These are phyloP conservation scores for Dioscorea zingiberensis DNA, from an alignment of 106 monocot species.

Conservation along the genomic window DNA sequence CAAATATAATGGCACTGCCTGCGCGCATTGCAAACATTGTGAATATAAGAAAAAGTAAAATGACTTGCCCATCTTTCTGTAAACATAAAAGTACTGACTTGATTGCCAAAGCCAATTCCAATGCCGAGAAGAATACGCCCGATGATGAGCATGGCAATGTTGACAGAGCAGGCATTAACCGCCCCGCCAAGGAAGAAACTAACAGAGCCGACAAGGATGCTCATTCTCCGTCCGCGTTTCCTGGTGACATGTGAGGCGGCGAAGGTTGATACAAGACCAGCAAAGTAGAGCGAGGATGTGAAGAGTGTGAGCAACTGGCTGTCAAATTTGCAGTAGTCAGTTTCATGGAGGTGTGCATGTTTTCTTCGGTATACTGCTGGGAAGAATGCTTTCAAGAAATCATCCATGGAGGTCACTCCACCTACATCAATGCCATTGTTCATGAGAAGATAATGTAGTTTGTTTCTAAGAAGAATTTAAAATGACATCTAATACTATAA, in stretches of 20 bases:
- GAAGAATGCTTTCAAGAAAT: constrained; percentile 57
- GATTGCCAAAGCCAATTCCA: constrained; percentile 56
- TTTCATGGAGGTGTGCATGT: constrained; percentile 41
- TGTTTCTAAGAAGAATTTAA: too few species aligned
- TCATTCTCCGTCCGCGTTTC: constrained; percentile 34
- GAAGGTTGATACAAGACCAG: constrained; percentile 55
- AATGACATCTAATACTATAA: too few species aligned
- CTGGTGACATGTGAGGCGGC: constrained; percentile 44
- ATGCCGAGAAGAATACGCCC: constrained; percentile 55
- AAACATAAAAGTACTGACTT: constrained; percentile 6
- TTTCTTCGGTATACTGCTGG: constrained; percentile 36
- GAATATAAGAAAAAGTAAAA: too few species aligned
- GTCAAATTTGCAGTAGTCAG: constrained; percentile 66
- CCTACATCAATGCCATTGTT: constrained; percentile 11
- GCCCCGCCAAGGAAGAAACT: constrained; percentile 46
- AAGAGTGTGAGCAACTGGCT: constrained; percentile 61
- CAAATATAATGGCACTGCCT: constrained; percentile 71
- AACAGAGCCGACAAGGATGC: constrained; percentile 38
- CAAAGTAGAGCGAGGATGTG: constrained; percentile 61
- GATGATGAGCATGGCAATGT: constrained; percentile 49
- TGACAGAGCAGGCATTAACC: constrained; percentile 37
- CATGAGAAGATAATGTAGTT: too few species aligned
- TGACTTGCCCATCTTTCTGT: too few species aligned
- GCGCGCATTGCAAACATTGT: neutral
- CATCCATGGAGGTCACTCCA: constrained; percentile 68